Conservation (phyloP, 805 yeast species). For the Naumovozyma dairenensis region DNA sequence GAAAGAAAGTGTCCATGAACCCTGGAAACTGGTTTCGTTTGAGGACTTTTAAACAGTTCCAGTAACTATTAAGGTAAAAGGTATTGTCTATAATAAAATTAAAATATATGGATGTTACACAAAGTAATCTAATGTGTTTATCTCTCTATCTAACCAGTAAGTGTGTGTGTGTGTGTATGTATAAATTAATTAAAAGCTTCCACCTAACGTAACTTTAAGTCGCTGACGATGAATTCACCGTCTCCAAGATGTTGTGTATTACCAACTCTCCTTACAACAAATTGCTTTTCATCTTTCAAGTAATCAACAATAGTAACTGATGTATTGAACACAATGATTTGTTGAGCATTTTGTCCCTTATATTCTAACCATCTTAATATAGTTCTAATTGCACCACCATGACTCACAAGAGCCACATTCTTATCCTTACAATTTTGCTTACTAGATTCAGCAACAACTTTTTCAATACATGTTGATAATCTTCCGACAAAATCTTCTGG, state of each 20-base stretch:
- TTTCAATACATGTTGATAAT: conserved; percentile 38
- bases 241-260: conserved; percentile 59
- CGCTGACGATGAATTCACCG: conserved; percentile 40
- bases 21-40: no score
- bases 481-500: conserved; percentile 38
- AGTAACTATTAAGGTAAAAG: no score
- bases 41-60: no score
- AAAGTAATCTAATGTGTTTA: no score
- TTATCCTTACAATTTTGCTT: conserved; percentile 23
- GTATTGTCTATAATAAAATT: no score
- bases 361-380: conserved; percentile 43
- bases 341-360: conserved; percentile 33
- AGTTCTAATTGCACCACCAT: conserved; percentile 72
- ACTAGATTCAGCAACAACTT: conserved; percentile 30
- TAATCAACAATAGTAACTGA: conserved; percentile 61
- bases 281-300: conserved; percentile 31
- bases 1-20: no score
- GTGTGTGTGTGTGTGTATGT: no score
- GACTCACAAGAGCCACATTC: conserved; percentile 58
- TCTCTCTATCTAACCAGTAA: no score
- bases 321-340: conserved; percentile 61
- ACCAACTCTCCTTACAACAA: conserved; percentile 47
- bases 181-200: no score
- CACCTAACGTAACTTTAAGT: conserved; percentile 36
- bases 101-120: no score